Conservation (phyloP, 2,329 filamentous ascomycete species). For the Colletotrichum karsti region DNA sequence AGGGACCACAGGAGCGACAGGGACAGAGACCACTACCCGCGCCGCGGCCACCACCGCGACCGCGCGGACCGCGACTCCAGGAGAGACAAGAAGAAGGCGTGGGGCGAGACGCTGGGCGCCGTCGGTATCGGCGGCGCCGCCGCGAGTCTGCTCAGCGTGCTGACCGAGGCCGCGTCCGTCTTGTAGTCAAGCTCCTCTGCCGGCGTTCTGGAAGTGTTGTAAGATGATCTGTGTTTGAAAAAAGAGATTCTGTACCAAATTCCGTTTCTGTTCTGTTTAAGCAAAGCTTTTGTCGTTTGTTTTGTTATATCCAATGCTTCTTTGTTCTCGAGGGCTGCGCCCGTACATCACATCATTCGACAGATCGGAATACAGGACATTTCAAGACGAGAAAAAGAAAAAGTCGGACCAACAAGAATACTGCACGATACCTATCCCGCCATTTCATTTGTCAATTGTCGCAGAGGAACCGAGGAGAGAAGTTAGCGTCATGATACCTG, state of each 20-base stretch:
- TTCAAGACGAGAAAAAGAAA: neutral
- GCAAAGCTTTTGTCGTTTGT: neutral
- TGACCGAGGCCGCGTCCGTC: constrained; percentile 62
- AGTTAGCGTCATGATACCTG: neutral
- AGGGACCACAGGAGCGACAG: constrained; percentile 49
- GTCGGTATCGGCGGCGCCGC: constrained; percentile 70
- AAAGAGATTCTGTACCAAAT: neutral
- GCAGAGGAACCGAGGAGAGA: neutral
- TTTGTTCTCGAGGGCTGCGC: constrained; percentile 8
- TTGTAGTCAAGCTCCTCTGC: constrained; percentile 27
- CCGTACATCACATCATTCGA: neutral
- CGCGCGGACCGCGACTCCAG: constrained; percentile 35
- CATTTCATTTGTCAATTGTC: neutral
- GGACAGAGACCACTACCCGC: constrained; percentile 44
- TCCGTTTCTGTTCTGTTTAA: neutral
- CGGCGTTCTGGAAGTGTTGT: neutral
- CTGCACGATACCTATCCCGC: neutral
- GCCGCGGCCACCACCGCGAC: constrained; percentile 39
- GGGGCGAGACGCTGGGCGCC: constrained; percentile 63
- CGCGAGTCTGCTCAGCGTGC: constrained; percentile 64
- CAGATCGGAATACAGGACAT: constrained; percentile 15
- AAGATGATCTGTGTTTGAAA: neutral
- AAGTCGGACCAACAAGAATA: neutral
- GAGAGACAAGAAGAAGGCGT: constrained; percentile 52
- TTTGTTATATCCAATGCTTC: neutral